Base-by-base conservation (phyloP, 306 rosid genomes). In the Rubus parviflorus region DNA sequence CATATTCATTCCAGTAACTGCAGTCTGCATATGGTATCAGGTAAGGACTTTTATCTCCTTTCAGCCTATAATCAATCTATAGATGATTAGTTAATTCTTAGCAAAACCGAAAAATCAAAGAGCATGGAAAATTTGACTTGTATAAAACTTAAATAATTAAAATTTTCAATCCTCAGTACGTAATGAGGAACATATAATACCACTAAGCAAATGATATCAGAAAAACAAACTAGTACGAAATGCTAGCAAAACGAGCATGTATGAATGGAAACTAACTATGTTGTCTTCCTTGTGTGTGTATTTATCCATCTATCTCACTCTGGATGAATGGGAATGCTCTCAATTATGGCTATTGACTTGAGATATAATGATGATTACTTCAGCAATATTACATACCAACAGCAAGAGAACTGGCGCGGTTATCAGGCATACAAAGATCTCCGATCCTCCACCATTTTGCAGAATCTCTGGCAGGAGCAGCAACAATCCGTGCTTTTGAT, bases 381-480 rank as follows among this genome's bases (percentile, higher is more conserved):
- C 92, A 95, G 98, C 73, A 77, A 83, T 95, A 95, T 75, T 95
- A 95, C 83, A 92, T 89, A 22, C 97, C 96, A 42, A 92, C 98
- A 60, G 97, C 98, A 76, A 84, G 98, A 82, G 97, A 95, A 83
- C 87, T 95, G 80, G 98, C 97, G 40, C 96, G 98, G 41, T 70
- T 95, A 73, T 85, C 96, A 38, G 96, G 94, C 75, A 90, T 95
- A 77, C 83, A 89, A 77, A 87, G 89, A 75, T 82, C 97, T 83
- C 98, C 98, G 45, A 92, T 95, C 77, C 96, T 92, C 60, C 98
- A 92, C 58, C 98, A 95, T 79, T 95, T 95, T 81, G 85, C 95
- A 13, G 98, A 95, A 81, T 92, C 98, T 30, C 81, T 95, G 16
- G 88, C 97, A 45, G 97, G 98, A 79, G 87, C 93, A 72, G 91